phyloP scores from a whole-genome alignment of 768 basidiomycete species.

The Paxillus rubicundulus region DNA sequence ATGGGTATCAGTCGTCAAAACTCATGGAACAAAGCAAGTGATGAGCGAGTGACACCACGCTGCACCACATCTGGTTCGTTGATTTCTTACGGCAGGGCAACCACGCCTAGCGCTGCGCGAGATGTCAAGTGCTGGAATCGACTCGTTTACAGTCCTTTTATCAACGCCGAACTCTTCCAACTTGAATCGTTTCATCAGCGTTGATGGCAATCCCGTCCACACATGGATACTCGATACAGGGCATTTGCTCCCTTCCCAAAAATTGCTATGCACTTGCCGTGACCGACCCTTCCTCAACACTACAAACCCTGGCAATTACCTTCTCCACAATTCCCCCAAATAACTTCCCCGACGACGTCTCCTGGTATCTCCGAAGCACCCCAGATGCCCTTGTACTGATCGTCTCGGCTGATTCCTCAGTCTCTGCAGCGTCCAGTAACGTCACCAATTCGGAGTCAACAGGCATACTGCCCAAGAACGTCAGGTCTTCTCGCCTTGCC shows the following conservation, averaged over 20 bases:
- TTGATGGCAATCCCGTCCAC: too few species aligned
- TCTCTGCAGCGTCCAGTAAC: constrained; percentile 69
- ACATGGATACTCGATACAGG: too few species aligned
- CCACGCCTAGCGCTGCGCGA: too few species aligned
- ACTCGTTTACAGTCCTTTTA: too few species aligned
- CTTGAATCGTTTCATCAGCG: too few species aligned
- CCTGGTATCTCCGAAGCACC: constrained; percentile 59
- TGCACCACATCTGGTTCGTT: constrained; percentile 10
- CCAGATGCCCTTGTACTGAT: constrained; percentile 39
- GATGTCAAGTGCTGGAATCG: too few species aligned
- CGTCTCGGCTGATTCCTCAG: constrained; percentile 18
- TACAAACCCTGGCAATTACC: constrained; percentile 33
- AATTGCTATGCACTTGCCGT: neutral
- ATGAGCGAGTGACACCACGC: constrained; percentile 30
- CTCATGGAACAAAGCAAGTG: constrained; percentile 30
- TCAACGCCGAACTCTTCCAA: too few species aligned
- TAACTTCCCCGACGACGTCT: constrained; percentile 66
- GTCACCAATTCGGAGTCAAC: constrained; percentile 90
- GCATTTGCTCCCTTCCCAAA: neutral
- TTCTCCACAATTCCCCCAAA: constrained; percentile 59
- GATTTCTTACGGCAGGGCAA: constrained; percentile 29
- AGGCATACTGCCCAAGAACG: constrained; percentile 85
- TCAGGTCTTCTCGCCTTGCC: constrained; percentile 70
- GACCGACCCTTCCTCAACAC: constrained; percentile 7
- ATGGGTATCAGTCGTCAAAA: constrained; percentile 28